Conservation (phyloP, 208 protist genomes). For the Leishmania amazonensis region DNA sequence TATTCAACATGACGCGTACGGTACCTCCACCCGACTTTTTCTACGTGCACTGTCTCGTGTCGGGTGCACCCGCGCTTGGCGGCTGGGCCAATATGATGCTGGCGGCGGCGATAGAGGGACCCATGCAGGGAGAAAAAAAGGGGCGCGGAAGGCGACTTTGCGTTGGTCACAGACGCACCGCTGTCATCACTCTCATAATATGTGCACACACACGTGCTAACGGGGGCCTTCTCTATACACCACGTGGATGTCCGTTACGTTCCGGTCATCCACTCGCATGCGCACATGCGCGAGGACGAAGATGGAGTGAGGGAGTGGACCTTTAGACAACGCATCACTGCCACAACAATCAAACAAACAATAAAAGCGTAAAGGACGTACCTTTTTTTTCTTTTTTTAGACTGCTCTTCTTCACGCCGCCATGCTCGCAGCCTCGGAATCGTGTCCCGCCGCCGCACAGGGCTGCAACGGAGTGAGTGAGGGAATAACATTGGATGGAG, state of each 20-base stretch:
- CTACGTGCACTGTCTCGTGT: background rate
- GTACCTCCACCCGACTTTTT: background rate
- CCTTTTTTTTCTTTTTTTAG: background rate
- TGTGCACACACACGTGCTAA: background rate
- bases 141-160: background rate
- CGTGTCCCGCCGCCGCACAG: background rate
- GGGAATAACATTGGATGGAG: background rate
- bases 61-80: background rate
- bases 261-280: background rate
- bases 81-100: background rate
- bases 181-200: background rate
- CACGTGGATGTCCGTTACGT: background rate
- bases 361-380: constrained; percentile 13
- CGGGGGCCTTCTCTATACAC: background rate
- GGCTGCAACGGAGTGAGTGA: background rate
- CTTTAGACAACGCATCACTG: background rate
- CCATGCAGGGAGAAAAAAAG: background rate
- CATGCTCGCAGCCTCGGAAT: background rate
- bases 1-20: background rate
- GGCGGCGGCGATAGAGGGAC: background rate
- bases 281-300: background rate
- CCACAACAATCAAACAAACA: constrained; percentile 1
- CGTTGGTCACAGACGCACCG: background rate
- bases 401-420: background rate
- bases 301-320: background rate